These are phyloP conservation scores for Bipolaris zeicola DNA, from an alignment of 2,329 filamentous ascomycete genomes.

Conservation along the genomic window DNA sequence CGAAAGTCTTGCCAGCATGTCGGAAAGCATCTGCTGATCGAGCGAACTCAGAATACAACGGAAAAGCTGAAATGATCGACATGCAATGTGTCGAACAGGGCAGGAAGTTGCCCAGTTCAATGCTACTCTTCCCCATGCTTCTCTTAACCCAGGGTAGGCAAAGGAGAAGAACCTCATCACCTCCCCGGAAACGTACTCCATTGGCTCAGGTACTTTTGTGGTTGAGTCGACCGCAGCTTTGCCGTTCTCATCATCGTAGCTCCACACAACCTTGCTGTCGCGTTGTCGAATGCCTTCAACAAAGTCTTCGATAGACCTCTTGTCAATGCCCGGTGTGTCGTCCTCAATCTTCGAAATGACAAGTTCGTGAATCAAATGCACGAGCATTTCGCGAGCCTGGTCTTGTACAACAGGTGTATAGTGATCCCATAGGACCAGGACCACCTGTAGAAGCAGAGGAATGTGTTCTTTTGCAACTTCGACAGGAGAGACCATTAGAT, in stretches of 20 bases:
- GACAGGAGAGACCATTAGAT: slow-evolving; percentile 92
- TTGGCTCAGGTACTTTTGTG: slow-evolving; percentile 82
- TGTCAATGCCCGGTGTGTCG: slow-evolving; percentile 66
- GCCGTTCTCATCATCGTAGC: slow-evolving; percentile 89
- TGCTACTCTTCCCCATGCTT: slow-evolving; percentile 88
- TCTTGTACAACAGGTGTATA: slow-evolving; percentile 95
- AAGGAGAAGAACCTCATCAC: slow-evolving; percentile 85
- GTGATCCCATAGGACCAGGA: slow-evolving; percentile 95
- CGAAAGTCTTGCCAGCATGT: slow-evolving; percentile 93
- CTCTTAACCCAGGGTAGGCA: slow-evolving; percentile 83
- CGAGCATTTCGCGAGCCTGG: slow-evolving; percentile 95
- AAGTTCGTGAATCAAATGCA: slow-evolving; percentile 94
- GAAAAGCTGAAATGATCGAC: slow-evolving; percentile 96
- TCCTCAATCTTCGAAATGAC: slow-evolving; percentile 82
- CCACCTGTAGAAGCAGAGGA: slow-evolving; percentile 84
- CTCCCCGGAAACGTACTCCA: slow-evolving; percentile 81
- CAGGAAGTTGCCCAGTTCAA: slow-evolving; percentile 97
- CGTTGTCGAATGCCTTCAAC: slow-evolving; percentile 86
- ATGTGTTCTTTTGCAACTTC: slow-evolving; percentile 79
- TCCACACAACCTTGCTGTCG: slow-evolving; percentile 85
- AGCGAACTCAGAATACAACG: slow-evolving; percentile 88
- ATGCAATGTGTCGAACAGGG: slow-evolving; percentile 91
- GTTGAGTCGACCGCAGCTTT: slow-evolving; percentile 70
- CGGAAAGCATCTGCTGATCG: slow-evolving; percentile 91
- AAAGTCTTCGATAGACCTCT: slow-evolving; percentile 80